Base-by-base conservation (phyloP, 31 red algal species). In the Odonthalia washingtoniensis region DNA sequence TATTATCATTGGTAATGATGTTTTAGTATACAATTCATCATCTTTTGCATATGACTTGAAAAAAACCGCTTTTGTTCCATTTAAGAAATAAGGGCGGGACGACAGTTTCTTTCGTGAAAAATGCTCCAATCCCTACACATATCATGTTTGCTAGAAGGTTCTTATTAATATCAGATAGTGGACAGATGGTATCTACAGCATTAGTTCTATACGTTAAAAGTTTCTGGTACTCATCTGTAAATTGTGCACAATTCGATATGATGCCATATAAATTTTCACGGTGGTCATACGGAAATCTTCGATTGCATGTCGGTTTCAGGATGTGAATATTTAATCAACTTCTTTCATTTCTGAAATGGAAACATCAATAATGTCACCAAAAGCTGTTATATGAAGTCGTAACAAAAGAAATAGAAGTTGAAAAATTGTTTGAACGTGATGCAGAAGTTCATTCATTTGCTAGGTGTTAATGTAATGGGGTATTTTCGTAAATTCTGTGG, bases 221-320 rank as follows among this genome's bases (percentile, higher is more conserved):
- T n/a, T n/a, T n/a, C n/a, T n/a, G n/a, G n/a, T n/a, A n/a, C n/a
- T 4, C 91, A 68, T 74, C 80, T 1, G 83, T 82, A 39, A 72
- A 79, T 41, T 86, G 86, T 60, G 86, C 86, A 0, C 96, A 89
- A 17, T 94, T 91, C 44, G 86, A 94, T 28, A 65, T 81, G 64
- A 93, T 89, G 17, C 76, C 74, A 36, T 77, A 91, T 66, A 75
- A 92, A 5, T 88, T 81, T 12, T 78, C 92, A 14, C 86, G 86
- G 89, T 98, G 96, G 96, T 92, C 96, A 28, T 92, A 95, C 75
- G 96, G 92, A 12, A 92, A 94, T 49, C 89, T 93, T 32, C 92
- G 96, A 39, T 69, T 94, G 12, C 88, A 94, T 43, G 89, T 93
- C 5, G 92, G 92, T 75, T 98, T 94, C 49, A 73, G 80, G 88